Evolutionary conservation across 1,139 yeast species (phyloP).

Genomic region (Suhomyces wounanorum): DNA sequence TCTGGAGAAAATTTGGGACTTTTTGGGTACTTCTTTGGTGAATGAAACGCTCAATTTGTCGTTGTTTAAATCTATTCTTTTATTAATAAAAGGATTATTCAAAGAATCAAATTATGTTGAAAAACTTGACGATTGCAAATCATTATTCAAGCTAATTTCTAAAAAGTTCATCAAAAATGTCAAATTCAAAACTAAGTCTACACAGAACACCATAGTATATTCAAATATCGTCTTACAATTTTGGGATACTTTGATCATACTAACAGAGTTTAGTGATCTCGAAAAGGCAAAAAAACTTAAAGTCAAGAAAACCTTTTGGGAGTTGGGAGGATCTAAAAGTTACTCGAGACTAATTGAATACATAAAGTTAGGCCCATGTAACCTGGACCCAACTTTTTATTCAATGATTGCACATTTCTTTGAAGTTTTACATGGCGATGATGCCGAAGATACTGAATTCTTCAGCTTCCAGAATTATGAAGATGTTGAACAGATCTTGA

Average conservation of each 20-base stretch:
- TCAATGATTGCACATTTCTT: constrained; percentile 26
- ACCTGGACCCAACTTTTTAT: constrained; percentile 54
- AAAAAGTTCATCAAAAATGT: constrained; percentile 56
- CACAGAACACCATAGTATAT: constrained; percentile 39
- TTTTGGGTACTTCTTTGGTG: constrained; percentile 29
- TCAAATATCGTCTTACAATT: constrained; percentile 50
- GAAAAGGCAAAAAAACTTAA: constrained; percentile 19
- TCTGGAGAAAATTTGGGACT: constrained; percentile 48
- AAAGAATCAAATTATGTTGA: constrained; percentile 14
- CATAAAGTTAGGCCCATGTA: constrained; percentile 53
- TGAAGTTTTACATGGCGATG: constrained; percentile 15
- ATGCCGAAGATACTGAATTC: constrained; percentile 14
- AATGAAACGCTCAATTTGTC: constrained; percentile 40
- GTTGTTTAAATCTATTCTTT: constrained; percentile 48
- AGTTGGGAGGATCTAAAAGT: constrained; percentile 47
- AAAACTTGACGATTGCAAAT: constrained; percentile 23
- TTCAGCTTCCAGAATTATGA: constrained; percentile 20
- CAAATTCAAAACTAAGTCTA: constrained; percentile 36
- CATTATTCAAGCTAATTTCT: constrained; percentile 45
- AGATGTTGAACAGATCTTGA: constrained; percentile 22
- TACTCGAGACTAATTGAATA: constrained; percentile 44
- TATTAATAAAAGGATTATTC: constrained; percentile 32
- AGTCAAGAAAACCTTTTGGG: constrained; percentile 53
- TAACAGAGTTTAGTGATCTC: constrained; percentile 35
- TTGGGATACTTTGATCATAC: constrained; percentile 45